Conservation (phyloP, 192 early-diverging fungal genomes). For the Coemansia sp. region DNA sequence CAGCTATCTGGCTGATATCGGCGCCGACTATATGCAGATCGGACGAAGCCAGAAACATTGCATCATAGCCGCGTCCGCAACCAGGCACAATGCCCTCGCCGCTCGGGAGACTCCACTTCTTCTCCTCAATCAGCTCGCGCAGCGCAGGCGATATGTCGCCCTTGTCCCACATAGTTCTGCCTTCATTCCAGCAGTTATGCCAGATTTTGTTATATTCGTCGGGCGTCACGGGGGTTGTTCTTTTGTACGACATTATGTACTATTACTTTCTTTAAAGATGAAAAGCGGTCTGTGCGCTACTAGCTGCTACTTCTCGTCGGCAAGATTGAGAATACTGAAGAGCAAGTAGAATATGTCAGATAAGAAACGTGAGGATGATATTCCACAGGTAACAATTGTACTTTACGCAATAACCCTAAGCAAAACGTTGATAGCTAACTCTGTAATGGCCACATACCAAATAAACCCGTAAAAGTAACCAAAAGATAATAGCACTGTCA, state of each 20-base stretch:
- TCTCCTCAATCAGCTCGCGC: slow-evolving; percentile 47
- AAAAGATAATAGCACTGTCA: too few species aligned
- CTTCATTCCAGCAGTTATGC: slow-evolving; percentile 30
- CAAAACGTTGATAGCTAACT: too few species aligned
- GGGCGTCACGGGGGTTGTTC: slow-evolving; percentile 8
- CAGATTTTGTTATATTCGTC: slow-evolving; percentile 46
- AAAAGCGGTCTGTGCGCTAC: too few species aligned
- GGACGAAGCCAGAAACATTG: slow-evolving; percentile 64
- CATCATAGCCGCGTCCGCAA: slow-evolving; percentile 69
- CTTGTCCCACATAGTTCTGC: slow-evolving; percentile 41
- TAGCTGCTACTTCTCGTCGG: too few species aligned
- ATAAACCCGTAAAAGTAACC: too few species aligned
- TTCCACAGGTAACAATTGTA: neutral
- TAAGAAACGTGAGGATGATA: too few species aligned
- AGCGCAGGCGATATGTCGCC: slow-evolving; percentile 51
- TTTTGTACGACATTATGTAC: slow-evolving; percentile 14
- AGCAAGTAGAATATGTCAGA: too few species aligned
- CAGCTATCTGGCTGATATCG: slow-evolving; percentile 68
- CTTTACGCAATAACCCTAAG: too few species aligned
- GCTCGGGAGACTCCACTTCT: slow-evolving; percentile 43
- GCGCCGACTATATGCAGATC: slow-evolving; percentile 65
- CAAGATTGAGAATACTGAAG: too few species aligned
- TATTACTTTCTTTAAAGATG: too few species aligned
- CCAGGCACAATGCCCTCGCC: slow-evolving; percentile 50
- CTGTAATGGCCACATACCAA: too few species aligned